These are phyloP conservation scores for Brassica napus DNA, from an alignment of 345 rosid species.

Conservation along the genomic window DNA sequence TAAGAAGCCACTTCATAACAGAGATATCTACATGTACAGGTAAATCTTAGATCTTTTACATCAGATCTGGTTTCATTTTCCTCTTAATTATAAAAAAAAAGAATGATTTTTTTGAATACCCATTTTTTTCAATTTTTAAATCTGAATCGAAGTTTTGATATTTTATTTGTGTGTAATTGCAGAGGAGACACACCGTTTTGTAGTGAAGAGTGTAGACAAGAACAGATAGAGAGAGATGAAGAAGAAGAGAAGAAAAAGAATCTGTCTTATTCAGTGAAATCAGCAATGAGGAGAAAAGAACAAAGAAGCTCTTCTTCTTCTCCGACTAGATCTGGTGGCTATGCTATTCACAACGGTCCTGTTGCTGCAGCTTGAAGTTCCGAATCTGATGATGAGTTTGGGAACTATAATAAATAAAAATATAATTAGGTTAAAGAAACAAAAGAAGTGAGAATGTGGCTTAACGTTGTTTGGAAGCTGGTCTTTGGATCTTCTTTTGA, in stretches of 20 bases:
- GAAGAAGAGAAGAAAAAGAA: constrained; percentile 59
- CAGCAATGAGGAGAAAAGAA: constrained; percentile 50
- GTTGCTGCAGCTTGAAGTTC: constrained; percentile 39
- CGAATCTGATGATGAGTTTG: not conserved
- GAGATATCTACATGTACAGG: constrained; percentile 90
- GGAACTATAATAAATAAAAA: not conserved
- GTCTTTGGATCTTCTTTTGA: constrained; percentile 15
- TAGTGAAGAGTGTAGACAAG: constrained; percentile 84
- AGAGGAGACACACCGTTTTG: constrained; percentile 94
- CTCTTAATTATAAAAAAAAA: not conserved
- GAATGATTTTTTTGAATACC: not conserved
- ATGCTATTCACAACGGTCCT: constrained; percentile 36
- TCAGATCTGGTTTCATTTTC: constrained; percentile 16
- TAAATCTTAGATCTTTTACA: constrained; percentile 20
- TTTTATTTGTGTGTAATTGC: constrained; percentile 24
- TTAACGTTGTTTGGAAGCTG: constrained; percentile 11
- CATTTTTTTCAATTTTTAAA: not conserved
- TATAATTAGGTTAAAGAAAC: constrained; percentile 17
- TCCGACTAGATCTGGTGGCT: constrained; percentile 38
- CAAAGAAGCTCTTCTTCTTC: constrained; percentile 38
- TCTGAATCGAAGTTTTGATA: constrained; percentile 17
- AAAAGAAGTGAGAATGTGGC: not conserved
- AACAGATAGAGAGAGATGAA: constrained; percentile 79
- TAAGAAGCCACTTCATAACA: constrained; percentile 65
- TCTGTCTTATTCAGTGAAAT: constrained; percentile 65